A percentile compares a stretch with the other conserved stretches of the same genome.
Conservation (phyloP, 177 flowering plant species). For the Tripterygium wilfordii region DNA sequence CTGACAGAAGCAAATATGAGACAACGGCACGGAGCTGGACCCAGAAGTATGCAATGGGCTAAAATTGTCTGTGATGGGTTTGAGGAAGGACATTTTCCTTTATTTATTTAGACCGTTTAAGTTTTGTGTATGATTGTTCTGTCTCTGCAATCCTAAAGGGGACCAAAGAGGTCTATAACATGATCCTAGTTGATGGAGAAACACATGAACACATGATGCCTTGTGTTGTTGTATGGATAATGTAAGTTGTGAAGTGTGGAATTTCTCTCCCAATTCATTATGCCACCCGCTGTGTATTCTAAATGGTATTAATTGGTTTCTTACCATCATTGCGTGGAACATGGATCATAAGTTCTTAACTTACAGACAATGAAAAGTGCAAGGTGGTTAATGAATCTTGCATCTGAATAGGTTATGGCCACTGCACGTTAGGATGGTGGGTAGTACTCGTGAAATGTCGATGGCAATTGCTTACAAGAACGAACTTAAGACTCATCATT, state of each 20-base stretch:
- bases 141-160: constrained; percentile 12
- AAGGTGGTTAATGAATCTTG: too few relatives aligned
- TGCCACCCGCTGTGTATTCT: too few relatives aligned
- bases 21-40: constrained; percentile 75
- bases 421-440: too few relatives aligned
- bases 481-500: too few relatives aligned
- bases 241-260: constrained; percentile 3
- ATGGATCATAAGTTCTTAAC: too few relatives aligned
- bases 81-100: constrained; percentile 3
- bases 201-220: background rate
- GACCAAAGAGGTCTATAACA: constrained; percentile 6
- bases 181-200: background rate
- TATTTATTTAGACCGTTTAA: background rate
- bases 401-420: too few relatives aligned
- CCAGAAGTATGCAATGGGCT: constrained; percentile 78
- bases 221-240: constrained; percentile 13
- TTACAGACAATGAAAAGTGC: too few relatives aligned
- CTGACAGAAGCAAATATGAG: constrained; percentile 58
- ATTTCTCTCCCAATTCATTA: background rate
- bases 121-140: constrained; percentile 14
- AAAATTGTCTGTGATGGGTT: constrained; percentile 2
- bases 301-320: too few relatives aligned
- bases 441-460: too few relatives aligned
- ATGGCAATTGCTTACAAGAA: too few relatives aligned
- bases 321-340: too few relatives aligned